A percentile compares a stretch with the other conserved stretches of the same genome.
These are phyloP conservation scores for Dictyostelium brefeldianum DNA, from an alignment of 78 protist genomes.

Conservation along the genomic window DNA sequence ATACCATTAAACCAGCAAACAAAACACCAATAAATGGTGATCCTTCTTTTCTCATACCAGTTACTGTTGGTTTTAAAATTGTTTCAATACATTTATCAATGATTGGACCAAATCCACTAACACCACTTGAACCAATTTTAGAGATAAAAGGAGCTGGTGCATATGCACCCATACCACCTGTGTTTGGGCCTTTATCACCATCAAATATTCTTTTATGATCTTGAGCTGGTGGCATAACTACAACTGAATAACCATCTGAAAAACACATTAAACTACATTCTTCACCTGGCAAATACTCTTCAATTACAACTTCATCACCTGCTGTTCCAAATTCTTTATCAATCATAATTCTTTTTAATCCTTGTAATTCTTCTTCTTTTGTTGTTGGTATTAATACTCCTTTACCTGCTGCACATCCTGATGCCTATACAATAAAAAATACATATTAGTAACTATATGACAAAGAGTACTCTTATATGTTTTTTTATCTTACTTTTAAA, in stretches of 20 bases:
- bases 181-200: constrained; percentile 85
- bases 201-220: constrained; percentile 93
- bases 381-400: constrained; percentile 90
- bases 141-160: constrained; percentile 91
- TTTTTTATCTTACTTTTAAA: constrained; percentile 19
- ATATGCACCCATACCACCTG: constrained; percentile 97
- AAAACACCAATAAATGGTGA: constrained; percentile 90
- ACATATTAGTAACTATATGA: neutral
- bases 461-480: neutral
- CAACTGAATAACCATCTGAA: constrained; percentile 83
- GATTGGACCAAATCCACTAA: constrained; percentile 41
- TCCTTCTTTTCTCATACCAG: constrained; percentile 90
- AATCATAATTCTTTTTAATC: constrained; percentile 70
- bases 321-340: constrained; percentile 82
- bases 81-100: constrained; percentile 65
- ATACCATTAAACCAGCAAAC: constrained; percentile 91
- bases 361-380: constrained; percentile 78
- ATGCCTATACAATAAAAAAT: constrained; percentile 50
- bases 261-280: constrained; percentile 91
- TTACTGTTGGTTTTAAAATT: constrained; percentile 89
- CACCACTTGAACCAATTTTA: neutral
- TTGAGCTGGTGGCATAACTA: constrained; percentile 84
- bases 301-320: constrained; percentile 87
- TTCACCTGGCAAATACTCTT: constrained; percentile 87
- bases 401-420: constrained; percentile 95